Conservation (phyloP, 495 filamentous ascomycete genomes). For the Aspergillus asperescens region DNA sequence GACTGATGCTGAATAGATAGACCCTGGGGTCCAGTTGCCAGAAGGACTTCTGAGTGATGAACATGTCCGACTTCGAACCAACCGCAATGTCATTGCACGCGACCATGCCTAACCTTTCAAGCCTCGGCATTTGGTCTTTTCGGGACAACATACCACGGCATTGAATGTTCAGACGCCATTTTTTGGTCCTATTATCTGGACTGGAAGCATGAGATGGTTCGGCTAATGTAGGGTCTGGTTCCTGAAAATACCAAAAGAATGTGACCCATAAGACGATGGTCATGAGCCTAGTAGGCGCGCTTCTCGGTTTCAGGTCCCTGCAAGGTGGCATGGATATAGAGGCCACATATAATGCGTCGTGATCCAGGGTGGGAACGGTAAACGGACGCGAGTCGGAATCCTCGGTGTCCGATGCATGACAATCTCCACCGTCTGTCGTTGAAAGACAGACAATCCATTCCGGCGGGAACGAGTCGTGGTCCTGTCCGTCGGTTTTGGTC, state of each 20-base stretch:
- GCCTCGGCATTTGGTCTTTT: not conserved
- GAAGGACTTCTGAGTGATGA: not conserved
- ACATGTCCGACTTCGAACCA: not conserved
- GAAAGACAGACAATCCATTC: not conserved
- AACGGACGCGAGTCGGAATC: not conserved
- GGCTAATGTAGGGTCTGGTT: not conserved
- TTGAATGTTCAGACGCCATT: not conserved
- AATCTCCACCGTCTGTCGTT: not conserved
- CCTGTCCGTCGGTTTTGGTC: not conserved
- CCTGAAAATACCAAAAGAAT: conserved; percentile 4
- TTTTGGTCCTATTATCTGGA: not conserved
- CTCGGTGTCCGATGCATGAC: not conserved
- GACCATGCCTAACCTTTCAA: not conserved
- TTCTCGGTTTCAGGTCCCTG: not conserved
- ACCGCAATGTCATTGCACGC: not conserved
- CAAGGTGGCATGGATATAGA: not conserved
- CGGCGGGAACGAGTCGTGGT: not conserved
- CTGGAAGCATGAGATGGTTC: not conserved
- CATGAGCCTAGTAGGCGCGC: not conserved
- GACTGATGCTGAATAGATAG: conserved; percentile 1
- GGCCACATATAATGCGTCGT: not conserved
- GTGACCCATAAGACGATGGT: conserved; percentile 3
- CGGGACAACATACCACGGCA: not conserved
- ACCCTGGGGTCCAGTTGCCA: conserved; percentile 4
- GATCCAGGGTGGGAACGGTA: not conserved